Conservation (phyloP, 148 eudicot species). For the Silene latifolia region DNA sequence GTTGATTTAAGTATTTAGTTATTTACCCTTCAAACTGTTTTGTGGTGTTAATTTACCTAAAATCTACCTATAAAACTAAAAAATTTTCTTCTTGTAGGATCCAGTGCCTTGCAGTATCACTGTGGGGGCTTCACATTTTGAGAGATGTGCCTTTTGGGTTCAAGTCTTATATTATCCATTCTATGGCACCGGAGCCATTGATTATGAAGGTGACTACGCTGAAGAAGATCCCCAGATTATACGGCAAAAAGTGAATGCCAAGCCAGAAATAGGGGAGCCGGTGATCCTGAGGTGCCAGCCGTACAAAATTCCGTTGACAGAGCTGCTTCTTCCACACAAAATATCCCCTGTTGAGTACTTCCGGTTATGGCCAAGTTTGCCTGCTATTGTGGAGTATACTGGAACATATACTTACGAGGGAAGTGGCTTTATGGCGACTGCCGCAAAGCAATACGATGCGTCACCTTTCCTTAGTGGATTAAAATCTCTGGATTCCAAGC, state of each 20-base stretch:
- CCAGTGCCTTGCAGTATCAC: conserved; percentile 88
- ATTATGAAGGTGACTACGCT: conserved; percentile 69
- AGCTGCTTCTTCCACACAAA: conserved; percentile 88
- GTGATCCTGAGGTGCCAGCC: conserved; percentile 96
- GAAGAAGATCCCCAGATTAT: conserved; percentile 76
- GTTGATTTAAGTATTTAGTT: background rate
- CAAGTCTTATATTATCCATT: conserved; percentile 89
- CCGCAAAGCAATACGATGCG: conserved; percentile 94
- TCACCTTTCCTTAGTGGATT: conserved; percentile 93
- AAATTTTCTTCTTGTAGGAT: conserved; percentile 46
- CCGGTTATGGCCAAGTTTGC: conserved; percentile 97
- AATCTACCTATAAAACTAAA: background rate
- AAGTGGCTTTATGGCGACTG: conserved; percentile 96
- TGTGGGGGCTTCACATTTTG: conserved; percentile 93
- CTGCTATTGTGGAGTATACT: conserved; percentile 88
- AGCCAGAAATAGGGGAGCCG: conserved; percentile 83
- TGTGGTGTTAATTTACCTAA: background rate
- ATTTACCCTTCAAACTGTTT: background rate
- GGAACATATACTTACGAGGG: conserved; percentile 95
- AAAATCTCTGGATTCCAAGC: conserved; percentile 77
- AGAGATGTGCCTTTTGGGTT: conserved; percentile 92
- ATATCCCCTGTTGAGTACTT: conserved; percentile 96
- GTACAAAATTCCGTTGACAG: conserved; percentile 90
- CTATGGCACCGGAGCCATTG: conserved; percentile 50
- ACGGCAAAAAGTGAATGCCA: conserved; percentile 67